Base-by-base conservation (phyloP, 768 basidiomycete species). In the Leccinum barrowsii region DNA sequence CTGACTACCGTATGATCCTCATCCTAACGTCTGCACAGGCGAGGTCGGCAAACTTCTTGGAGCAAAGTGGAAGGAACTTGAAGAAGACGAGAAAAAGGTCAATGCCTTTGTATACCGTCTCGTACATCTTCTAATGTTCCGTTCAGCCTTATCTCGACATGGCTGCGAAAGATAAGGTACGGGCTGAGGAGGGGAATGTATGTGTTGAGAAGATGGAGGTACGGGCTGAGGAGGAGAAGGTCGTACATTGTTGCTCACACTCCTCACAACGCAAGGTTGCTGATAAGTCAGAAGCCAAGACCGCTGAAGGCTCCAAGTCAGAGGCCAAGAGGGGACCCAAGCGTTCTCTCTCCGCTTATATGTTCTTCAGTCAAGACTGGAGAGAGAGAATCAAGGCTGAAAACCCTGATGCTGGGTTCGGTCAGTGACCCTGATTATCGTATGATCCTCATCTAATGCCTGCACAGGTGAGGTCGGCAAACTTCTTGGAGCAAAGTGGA, bases 341-440 rank as follows among this genome's bases (percentile, higher is more conserved):
- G 79, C 86, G 94, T 54, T 89, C 92, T 0, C 82, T 97, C 49
- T 96, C 94, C 26, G 94, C 96, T 42, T 98, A 97, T 80, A 97
- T 98, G 96, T 94, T 94, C 89, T 98, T 98, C 82, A 87, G 85
- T 67, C 91, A 94, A 74, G 95, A 94, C 74, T 90, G 92, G 91
- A 84, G 95, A 71, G 90, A 95, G 76, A 85, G 90, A 72, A 91
- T 98, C 82, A 96, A 95, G 86, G 71, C 83, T 58, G 94, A 97
- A 78, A 96, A 98, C 78, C 95, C 95, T 51, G 92, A 94, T 59
- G 94, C 92, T 28, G 82, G 88, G 55, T 98, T 98, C 70, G 95
- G 94, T 90, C 64, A 59, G 70, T 63, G 80, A 62, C 60, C 19
- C 49, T 21, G 13, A 11, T 26, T 50, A 17, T 5, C 34, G 52